Conservation (phyloP, 2,329 filamentous ascomycete species). For the Colletotrichum melonis region DNA sequence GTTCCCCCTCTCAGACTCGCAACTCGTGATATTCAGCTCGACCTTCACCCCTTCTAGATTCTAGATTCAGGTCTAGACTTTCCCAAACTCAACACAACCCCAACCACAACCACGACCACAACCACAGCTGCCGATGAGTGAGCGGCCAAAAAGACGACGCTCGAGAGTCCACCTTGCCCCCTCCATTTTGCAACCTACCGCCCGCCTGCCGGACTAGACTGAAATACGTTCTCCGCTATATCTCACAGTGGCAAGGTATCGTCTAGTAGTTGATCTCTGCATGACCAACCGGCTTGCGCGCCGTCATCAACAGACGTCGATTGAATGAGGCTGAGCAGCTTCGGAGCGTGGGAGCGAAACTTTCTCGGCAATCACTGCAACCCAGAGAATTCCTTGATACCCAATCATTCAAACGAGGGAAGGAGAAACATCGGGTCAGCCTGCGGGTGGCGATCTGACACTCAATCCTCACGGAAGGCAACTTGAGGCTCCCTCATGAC, state of each 20-base stretch:
- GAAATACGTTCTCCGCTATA: background rate
- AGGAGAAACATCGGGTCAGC: conserved; percentile 10
- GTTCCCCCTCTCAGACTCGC: background rate
- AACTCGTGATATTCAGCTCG: background rate
- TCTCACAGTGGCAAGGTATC: background rate
- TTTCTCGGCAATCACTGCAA: conserved; percentile 22
- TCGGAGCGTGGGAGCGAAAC: conserved; percentile 16
- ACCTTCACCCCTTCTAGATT: background rate
- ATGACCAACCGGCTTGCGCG: background rate
- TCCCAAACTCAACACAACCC: background rate
- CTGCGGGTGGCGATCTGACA: conserved; percentile 17
- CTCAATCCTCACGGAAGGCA: background rate
- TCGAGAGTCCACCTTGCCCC: background rate
- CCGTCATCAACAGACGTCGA: conserved; percentile 2
- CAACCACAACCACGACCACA: background rate
- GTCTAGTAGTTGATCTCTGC: background rate
- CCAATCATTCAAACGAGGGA: background rate
- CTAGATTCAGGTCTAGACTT: background rate
- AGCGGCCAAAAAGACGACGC: background rate
- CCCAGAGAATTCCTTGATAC: background rate
- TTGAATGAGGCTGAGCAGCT: conserved; percentile 32
- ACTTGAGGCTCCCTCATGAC: background rate
- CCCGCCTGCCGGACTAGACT: background rate
- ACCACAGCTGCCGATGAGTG: background rate
- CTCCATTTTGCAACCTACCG: background rate